Evolutionary conservation across 2,329 filamentous ascomycete genomes (phyloP).

Genomic region (Emergomyces orientalis): DNA sequence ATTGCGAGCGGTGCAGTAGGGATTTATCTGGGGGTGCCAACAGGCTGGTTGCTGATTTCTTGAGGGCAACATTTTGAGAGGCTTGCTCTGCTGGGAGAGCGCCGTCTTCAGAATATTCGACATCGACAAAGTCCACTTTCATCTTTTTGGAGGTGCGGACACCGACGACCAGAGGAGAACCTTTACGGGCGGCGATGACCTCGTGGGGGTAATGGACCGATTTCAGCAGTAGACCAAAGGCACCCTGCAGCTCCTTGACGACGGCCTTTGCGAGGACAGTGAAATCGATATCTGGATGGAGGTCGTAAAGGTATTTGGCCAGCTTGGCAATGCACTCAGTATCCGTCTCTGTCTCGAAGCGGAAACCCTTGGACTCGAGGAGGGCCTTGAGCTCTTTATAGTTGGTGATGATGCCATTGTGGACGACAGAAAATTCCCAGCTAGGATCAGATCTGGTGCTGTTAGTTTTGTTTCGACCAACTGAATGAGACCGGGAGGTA

Average conservation of each 20-base stretch:
- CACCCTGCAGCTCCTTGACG: conserved; percentile 95
- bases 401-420: conserved; percentile 99
- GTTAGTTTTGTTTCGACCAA: neutral
- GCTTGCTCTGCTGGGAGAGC: conserved; percentile 86
- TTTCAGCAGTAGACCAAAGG: conserved; percentile 94
- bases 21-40: conserved; percentile 94
- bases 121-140: conserved; percentile 99
- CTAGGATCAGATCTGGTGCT: conserved; percentile 68
- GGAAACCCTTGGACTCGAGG: conserved; percentile 87
- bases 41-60: conserved; percentile 68
- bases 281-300: conserved; percentile 90
- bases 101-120: conserved; percentile 87
- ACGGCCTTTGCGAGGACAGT: conserved; percentile 94
- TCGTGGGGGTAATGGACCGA: conserved; percentile 98
- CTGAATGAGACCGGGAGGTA: neutral
- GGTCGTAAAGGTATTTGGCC: conserved; percentile 94
- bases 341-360: conserved; percentile 98
- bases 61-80: conserved; percentile 91
- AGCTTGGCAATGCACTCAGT: conserved; percentile 99
- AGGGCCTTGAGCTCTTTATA: conserved; percentile 99
- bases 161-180: conserved; percentile 92
- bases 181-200: conserved; percentile 95
- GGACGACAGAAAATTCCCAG: conserved; percentile 95
- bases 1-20: conserved; percentile 95
- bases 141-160: conserved; percentile 97